Percentiles rank a stretch among this genome's conserved stretches.
Evolutionary conservation across 2,329 filamentous ascomycete genomes (phyloP).

Genomic region (Colletotrichum liaoningense): DNA sequence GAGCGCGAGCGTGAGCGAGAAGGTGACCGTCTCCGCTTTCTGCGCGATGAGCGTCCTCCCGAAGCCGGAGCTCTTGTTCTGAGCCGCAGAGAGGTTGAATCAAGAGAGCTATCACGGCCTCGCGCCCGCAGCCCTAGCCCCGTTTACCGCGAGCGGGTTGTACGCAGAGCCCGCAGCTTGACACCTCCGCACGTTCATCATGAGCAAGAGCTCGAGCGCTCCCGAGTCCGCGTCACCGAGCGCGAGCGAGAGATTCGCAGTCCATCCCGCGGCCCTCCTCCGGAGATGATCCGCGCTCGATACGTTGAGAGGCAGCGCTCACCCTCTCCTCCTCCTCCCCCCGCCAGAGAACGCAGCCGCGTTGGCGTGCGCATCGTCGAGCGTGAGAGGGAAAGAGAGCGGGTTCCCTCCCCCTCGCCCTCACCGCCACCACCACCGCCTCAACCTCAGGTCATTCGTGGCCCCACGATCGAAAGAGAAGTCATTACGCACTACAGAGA

Average conservation of each 20-base stretch:
- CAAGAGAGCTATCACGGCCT: conserved; percentile 59
- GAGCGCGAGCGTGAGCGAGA: conserved; percentile 57
- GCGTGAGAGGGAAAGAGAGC: conserved; percentile 55
- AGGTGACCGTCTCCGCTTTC: conserved; percentile 52
- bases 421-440: conserved; percentile 66
- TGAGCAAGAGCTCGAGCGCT: conserved; percentile 46
- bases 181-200: conserved; percentile 46
- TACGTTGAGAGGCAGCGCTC: conserved; percentile 55
- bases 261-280: conserved; percentile 49
- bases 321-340: conserved; percentile 42
- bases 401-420: conserved; percentile 58
- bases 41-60: conserved; percentile 60
- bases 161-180: conserved; percentile 56
- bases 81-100: conserved; percentile 66
- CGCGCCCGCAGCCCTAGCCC: conserved; percentile 58
- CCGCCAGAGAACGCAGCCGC: conserved; percentile 32
- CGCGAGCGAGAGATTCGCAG: conserved; percentile 50
- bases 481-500: conserved; percentile 90
- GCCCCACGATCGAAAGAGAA: conserved; percentile 86
- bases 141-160: conserved; percentile 48
- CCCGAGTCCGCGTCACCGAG: conserved; percentile 53
- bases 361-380: conserved; percentile 56
- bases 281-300: conserved; percentile 49
- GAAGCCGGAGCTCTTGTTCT: conserved; percentile 66
- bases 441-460: conserved; percentile 75